A percentile compares a stretch with the other conserved stretches of the same genome.
Conservation (phyloP, 768 basidiomycete species). For the Lanmaoa pseudosensibilis region DNA sequence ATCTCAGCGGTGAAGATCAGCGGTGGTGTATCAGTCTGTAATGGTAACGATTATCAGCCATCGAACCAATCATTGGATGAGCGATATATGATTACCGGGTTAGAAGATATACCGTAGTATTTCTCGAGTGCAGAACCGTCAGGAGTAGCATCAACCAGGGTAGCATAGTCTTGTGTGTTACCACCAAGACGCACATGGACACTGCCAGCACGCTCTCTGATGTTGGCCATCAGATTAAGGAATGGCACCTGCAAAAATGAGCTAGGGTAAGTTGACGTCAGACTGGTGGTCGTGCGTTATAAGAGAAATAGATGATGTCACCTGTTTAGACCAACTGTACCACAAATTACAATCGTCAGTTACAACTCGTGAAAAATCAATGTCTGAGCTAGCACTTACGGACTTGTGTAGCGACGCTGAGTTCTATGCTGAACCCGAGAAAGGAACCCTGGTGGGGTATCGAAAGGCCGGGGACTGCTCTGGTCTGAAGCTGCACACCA, state of each 20-base stretch:
- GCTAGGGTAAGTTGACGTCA: constrained; percentile 28
- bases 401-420: constrained; percentile 62
- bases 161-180: constrained; percentile 72
- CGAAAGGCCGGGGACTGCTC: constrained; percentile 35
- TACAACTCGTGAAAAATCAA: background rate
- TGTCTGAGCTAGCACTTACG: background rate
- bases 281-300: background rate
- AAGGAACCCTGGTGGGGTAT: constrained; percentile 55
- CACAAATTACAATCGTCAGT: background rate
- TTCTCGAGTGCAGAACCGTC: constrained; percentile 55
- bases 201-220: constrained; percentile 61
- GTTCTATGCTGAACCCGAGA: constrained; percentile 74
- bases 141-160: constrained; percentile 48
- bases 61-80: background rate
- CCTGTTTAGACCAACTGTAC: constrained; percentile 22
- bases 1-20: constrained; percentile 64
- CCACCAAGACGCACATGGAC: constrained; percentile 75
- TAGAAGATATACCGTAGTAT: constrained; percentile 32
- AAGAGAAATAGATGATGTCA: background rate
- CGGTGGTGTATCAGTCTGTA: constrained; percentile 28
- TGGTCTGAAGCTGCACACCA: constrained; percentile 40
- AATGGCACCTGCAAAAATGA: constrained; percentile 59
- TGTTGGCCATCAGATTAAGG: constrained; percentile 76
- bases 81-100: constrained; percentile 36
- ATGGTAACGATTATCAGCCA: background rate